Evolutionary conservation across 345 rosid species (phyloP).

Genomic region (Euclidium syriacum): DNA sequence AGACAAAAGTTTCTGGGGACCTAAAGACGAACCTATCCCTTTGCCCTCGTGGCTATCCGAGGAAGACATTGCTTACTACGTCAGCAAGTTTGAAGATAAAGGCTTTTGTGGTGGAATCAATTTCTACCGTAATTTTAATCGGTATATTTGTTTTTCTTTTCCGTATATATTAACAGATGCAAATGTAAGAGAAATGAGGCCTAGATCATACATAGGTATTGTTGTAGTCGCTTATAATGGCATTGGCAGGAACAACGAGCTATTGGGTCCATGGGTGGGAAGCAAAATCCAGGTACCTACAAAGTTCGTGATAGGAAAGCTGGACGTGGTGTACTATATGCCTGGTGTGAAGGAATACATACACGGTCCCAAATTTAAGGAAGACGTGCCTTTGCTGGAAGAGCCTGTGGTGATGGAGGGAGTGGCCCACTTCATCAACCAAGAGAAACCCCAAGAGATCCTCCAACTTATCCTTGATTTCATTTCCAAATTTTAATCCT

Average conservation of each 20-base stretch:
- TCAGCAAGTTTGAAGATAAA: constrained; percentile 25
- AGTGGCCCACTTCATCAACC: constrained; percentile 23
- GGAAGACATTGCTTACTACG: constrained; percentile 27
- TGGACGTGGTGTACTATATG: constrained; percentile 16
- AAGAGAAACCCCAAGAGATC: constrained; percentile 29
- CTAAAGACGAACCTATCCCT: constrained; percentile 5
- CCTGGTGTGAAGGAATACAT: constrained; percentile 24
- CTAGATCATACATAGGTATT: neutral
- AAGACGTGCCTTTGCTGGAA: constrained; percentile 27
- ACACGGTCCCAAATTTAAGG: constrained; percentile 23
- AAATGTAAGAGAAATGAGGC: neutral
- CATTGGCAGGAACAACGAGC: constrained; percentile 23
- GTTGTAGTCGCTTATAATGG: no score
- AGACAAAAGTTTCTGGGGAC: constrained; percentile 29
- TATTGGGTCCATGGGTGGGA: constrained; percentile 28
- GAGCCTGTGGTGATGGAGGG: constrained; percentile 26
- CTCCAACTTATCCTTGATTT: constrained; percentile 20
- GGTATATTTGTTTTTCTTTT: no score
- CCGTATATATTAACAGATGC: no score
- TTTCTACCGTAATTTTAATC: constrained; percentile 28
- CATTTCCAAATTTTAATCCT: constrained; percentile 22
- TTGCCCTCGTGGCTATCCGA: constrained; percentile 27
- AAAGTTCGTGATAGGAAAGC: constrained; percentile 17
- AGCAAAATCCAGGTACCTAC: constrained; percentile 19
- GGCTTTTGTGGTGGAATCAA: constrained; percentile 26